Percentiles rank a stretch among this genome's conserved stretches.
These are phyloP conservation scores for Stenogyne calaminthoides DNA, from an alignment of 305 asterid genomes.

Conservation along the genomic window DNA sequence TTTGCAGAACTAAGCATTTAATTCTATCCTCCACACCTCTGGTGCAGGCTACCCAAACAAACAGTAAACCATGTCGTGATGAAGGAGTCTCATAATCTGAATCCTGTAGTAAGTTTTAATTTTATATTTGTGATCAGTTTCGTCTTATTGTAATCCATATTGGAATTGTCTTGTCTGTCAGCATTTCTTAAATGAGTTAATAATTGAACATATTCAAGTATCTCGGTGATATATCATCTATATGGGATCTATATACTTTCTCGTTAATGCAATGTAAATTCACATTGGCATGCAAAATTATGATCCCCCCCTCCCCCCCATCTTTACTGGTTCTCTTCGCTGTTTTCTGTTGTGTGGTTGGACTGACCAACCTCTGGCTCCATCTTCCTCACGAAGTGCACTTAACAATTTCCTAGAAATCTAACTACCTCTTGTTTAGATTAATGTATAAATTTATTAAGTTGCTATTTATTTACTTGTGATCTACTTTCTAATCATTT, in stretches of 20 bases:
- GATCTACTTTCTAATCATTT: conserved; percentile 18
- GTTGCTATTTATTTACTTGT: neutral
- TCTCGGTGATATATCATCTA: conserved; percentile 6
- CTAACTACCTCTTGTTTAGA: neutral
- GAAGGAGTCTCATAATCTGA: conserved; percentile 33
- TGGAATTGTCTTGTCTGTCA: neutral
- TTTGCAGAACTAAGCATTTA: neutral
- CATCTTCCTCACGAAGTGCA: neutral
- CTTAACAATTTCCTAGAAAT: neutral
- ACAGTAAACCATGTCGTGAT: conserved; percentile 37
- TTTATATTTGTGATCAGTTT: conserved; percentile 7
- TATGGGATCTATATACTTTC: conserved; percentile 4
- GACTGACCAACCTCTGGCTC: conserved; percentile 1
- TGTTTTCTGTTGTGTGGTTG: conserved; percentile 2
- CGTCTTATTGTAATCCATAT: conserved; percentile 4
- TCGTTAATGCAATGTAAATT: neutral
- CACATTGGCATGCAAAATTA: neutral
- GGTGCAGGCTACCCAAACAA: conserved; percentile 47
- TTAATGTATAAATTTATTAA: neutral
- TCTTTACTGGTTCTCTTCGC: conserved; percentile 11
- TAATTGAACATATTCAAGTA: conserved; percentile 11
- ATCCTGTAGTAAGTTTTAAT: conserved; percentile 47
- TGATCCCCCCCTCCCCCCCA: conserved; percentile 1
- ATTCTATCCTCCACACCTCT: conserved; percentile 25
- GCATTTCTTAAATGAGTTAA: neutral